A percentile compares a stretch with the other conserved stretches of the same genome.
These are phyloP conservation scores for Schizochytrium sp. DNA, from an alignment of 108 stramenopile genomes.

Conservation along the genomic window DNA sequence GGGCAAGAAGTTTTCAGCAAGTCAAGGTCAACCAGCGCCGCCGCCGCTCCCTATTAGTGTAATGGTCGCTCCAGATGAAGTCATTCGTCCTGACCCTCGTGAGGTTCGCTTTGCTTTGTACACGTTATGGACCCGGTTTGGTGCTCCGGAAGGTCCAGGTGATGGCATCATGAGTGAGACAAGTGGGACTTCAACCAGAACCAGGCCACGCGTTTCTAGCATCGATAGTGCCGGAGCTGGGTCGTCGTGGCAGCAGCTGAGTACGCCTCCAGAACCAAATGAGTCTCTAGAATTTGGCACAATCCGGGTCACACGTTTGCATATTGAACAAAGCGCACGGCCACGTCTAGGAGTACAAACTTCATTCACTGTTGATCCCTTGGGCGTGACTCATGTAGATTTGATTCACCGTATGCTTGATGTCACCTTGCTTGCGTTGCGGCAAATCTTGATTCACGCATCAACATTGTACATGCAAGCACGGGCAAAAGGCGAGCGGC, in stretches of 20 bases:
- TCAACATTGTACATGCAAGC: neutral
- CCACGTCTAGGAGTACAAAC: neutral
- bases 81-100: neutral
- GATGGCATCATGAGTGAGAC: neutral
- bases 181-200: neutral
- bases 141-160: neutral
- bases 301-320: constrained; percentile 1
- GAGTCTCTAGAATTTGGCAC: constrained; percentile 15
- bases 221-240: neutral
- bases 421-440: neutral
- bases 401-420: constrained; percentile 2
- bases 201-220: neutral
- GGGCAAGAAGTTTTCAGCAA: neutral
- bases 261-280: neutral
- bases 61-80: neutral
- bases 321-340: neutral
- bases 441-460: neutral
- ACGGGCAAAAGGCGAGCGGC: neutral
- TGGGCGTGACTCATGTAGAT: constrained; percentile 21
- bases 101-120: constrained; percentile 23
- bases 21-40: neutral
- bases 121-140: constrained; percentile 31
- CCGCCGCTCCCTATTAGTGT: neutral
- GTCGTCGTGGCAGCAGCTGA: neutral
- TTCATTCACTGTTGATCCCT: constrained; percentile 9